These are phyloP conservation scores for Ascoidea rubescens DNA, from an alignment of 805 yeast species.

Conservation along the genomic window DNA sequence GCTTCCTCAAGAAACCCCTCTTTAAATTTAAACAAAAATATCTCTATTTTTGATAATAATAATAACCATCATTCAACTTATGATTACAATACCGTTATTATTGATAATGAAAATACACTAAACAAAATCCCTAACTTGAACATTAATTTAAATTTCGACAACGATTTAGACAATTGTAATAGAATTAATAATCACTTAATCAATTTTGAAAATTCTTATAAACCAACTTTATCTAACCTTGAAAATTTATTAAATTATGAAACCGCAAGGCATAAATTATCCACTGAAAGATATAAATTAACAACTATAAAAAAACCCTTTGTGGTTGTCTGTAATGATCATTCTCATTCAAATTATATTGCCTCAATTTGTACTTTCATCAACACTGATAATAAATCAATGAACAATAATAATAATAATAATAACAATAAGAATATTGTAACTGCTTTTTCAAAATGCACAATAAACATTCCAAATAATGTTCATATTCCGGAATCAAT, in stretches of 20 bases:
- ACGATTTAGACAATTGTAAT: not conserved
- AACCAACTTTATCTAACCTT: not conserved
- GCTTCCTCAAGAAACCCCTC: no score
- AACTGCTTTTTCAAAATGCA: not conserved
- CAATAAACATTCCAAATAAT: not conserved
- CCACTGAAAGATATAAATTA: conserved; percentile 24
- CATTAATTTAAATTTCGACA: no score
- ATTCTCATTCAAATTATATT: conserved; percentile 4
- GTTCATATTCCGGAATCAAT: conserved; percentile 3
- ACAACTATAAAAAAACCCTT: conserved; percentile 29
- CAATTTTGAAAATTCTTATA: not conserved
- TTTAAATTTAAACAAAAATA: no score
- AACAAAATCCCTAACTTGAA: not conserved
- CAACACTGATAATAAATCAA: not conserved
- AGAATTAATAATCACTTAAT: not conserved
- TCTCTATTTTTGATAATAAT: no score
- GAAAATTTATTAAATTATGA: conserved; percentile 15
- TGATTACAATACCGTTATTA: no score
- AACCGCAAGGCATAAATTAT: conserved; percentile 26
- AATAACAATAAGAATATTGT: conserved; percentile 12
- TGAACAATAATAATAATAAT: conserved; percentile 15
- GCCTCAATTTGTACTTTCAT: conserved; percentile 4
- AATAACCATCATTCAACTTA: no score
- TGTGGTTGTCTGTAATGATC: conserved; percentile 34
- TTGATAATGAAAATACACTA: no score